Evolutionary conservation across 805 yeast species (phyloP).

Genomic region (Maudiozyma turicensis): DNA sequence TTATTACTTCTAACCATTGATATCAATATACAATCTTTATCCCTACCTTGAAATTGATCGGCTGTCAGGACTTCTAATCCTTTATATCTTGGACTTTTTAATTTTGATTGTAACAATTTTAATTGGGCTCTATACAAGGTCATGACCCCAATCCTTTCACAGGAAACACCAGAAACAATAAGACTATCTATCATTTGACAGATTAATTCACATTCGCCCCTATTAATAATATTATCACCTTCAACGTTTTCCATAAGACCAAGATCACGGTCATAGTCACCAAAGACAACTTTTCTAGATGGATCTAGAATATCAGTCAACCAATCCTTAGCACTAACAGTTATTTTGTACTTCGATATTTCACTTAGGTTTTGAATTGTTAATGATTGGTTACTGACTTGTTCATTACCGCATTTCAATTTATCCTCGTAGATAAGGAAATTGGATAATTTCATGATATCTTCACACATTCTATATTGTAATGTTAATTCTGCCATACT

Average conservation of each 20-base stretch:
- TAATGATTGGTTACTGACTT: constrained; percentile 52
- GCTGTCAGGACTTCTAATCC: constrained; percentile 80
- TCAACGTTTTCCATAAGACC: constrained; percentile 49
- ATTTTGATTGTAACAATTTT: constrained; percentile 32
- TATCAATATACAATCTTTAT: constrained; percentile 81
- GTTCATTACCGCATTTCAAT: constrained; percentile 62
- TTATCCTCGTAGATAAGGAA: constrained; percentile 65
- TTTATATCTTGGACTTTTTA: constrained; percentile 18
- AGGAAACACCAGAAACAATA: constrained; percentile 47
- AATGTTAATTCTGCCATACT: constrained; percentile 66
- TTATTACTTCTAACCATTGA: constrained; percentile 81
- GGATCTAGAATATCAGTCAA: constrained; percentile 45
- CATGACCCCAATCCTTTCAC: constrained; percentile 69
- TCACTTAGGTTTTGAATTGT: constrained; percentile 27
- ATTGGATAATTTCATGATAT: constrained; percentile 77
- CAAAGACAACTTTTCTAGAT: constrained; percentile 55
- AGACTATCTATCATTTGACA: constrained; percentile 53
- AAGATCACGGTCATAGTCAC: constrained; percentile 55
- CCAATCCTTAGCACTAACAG: constrained; percentile 34
- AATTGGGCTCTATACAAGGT: constrained; percentile 82
- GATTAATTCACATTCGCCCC: constrained; percentile 59
- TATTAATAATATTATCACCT: constrained; percentile 67
- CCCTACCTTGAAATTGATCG: constrained; percentile 93
- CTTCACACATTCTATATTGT: constrained; percentile 90
- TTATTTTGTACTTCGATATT: constrained; percentile 2